Base-by-base conservation (phyloP, 2,329 filamentous ascomycete genomes). In the Phialemonium atrogriseum region DNA sequence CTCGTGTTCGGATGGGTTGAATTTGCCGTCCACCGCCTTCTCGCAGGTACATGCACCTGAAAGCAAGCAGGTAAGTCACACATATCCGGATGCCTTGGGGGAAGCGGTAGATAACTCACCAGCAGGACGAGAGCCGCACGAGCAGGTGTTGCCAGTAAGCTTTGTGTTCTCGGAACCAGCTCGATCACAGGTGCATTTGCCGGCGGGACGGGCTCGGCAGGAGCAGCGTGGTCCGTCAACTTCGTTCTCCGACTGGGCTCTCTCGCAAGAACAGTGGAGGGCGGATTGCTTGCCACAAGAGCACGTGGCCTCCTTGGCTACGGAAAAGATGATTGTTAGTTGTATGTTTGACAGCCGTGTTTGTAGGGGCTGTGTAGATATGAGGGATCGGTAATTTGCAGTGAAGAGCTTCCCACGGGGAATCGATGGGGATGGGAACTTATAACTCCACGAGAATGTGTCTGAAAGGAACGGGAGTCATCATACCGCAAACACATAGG, bases 271-370 rank as follows among this genome's bases (percentile, higher is more conserved):
- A 74, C 89, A 96, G 56, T 88, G 70, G 29, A 94, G 76, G 30
- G 89, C 89, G 4, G 78, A 75, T 55, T 91, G 73, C 67, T 94
- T 78, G 52, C 89, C 89, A 57, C 89, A 96, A 11, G 85, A 93
- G 75, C 87, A 94, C 38, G 68, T 80, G 7, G 77, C 77, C 58
- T 80, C 68, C 47, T 74, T 58, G 46, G 75, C 76, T 75, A 50
- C 44, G 26, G 13, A 14, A 32, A 28, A 36, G 30, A n/a, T 17
- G 23, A 33, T 38, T 27, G 25, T 21, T 17, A 25, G n/a, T 31
- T n/a, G n/a, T 11, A 31, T 19, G 14, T 12, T 26, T 27, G 26
- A n/a, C n/a, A n/a, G n/a, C n/a, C n/a, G n/a, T n/a, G n/a, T n/a
- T n/a, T n/a, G n/a, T n/a, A n/a, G n/a, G n/a, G n/a, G n/a, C n/a